Evolutionary conservation across 2,329 filamentous ascomycete genomes (phyloP).

Genomic region (Botrytis porri): DNA sequence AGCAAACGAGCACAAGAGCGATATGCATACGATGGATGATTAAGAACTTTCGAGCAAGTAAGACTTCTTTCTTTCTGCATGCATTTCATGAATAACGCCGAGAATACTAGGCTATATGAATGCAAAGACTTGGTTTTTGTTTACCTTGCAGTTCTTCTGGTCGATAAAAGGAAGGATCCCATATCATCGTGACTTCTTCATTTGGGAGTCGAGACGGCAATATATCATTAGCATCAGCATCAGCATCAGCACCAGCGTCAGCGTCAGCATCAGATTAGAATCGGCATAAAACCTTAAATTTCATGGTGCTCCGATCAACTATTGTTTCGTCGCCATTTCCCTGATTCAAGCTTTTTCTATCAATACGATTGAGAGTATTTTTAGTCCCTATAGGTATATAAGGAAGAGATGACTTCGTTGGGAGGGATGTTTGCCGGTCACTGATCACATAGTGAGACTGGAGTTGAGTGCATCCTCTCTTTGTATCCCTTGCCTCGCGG

Average conservation of each 20-base stretch:
- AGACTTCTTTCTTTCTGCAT: constrained; percentile 15
- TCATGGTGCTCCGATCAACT: not conserved
- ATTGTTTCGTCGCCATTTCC: not conserved
- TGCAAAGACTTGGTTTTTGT: not conserved
- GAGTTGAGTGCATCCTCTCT: not conserved
- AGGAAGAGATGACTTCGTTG: not conserved
- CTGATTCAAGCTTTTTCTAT: not conserved
- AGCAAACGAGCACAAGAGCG: not conserved
- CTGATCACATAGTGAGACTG: constrained; percentile 1
- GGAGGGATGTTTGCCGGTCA: not conserved
- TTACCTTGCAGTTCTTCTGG: not conserved
- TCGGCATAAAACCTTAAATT: not conserved
- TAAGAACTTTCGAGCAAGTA: not conserved
- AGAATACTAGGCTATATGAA: not conserved
- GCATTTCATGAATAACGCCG: constrained; percentile 10
- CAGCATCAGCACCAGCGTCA: not conserved
- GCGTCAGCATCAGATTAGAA: not conserved
- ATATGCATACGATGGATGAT: not conserved
- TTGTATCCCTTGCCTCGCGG: not conserved
- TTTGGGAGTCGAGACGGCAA: not conserved
- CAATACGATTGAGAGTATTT: not conserved
- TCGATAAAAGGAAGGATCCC: not conserved
- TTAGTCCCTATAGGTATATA: not conserved
- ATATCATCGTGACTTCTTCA: constrained; percentile 2
- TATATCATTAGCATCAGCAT: not conserved